phyloP scores from a whole-genome alignment of 192 early-diverging fungal genomes.

The Gamsiella multidivaricata region DNA sequence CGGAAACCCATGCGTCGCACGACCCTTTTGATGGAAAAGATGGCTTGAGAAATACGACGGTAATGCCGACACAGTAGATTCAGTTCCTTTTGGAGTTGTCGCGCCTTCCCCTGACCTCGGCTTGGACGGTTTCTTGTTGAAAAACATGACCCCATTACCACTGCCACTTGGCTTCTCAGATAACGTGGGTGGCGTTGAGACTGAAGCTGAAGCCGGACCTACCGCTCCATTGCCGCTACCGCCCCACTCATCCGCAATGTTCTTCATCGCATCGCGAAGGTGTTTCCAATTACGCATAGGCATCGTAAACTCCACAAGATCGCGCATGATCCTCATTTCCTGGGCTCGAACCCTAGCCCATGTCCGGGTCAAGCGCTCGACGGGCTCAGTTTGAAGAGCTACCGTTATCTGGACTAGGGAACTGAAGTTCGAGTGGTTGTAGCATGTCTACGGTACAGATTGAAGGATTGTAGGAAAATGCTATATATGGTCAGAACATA shows the following conservation, averaged over 20 bases:
- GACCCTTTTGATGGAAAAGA: constrained; percentile 9
- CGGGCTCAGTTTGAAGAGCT: constrained; percentile 64
- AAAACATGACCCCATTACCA: background rate
- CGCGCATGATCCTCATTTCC: constrained; percentile 59
- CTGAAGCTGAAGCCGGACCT: background rate
- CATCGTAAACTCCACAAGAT: constrained; percentile 65
- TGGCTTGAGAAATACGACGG: background rate
- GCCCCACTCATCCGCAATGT: constrained; percentile 65
- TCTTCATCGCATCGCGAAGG: constrained; percentile 67
- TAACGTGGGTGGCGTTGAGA: no score
- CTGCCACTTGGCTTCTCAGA: background rate
- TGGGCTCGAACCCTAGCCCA: constrained; percentile 61
- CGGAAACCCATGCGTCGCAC: constrained; percentile 10
- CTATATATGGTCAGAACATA: no score
- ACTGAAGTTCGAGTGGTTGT: constrained; percentile 67
- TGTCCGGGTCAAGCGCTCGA: constrained; percentile 63
- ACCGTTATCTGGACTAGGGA: constrained; percentile 69
- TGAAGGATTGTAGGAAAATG: background rate
- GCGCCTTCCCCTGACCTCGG: background rate
- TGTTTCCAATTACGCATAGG: constrained; percentile 69
- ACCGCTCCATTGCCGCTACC: background rate
- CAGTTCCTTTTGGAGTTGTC: background rate
- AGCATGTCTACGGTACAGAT: constrained; percentile 59
- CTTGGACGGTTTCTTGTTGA: background rate
- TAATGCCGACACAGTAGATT: background rate